These are phyloP conservation scores for Phragmites australis DNA, from an alignment of 176 grass and related monocot species.

Conservation along the genomic window DNA sequence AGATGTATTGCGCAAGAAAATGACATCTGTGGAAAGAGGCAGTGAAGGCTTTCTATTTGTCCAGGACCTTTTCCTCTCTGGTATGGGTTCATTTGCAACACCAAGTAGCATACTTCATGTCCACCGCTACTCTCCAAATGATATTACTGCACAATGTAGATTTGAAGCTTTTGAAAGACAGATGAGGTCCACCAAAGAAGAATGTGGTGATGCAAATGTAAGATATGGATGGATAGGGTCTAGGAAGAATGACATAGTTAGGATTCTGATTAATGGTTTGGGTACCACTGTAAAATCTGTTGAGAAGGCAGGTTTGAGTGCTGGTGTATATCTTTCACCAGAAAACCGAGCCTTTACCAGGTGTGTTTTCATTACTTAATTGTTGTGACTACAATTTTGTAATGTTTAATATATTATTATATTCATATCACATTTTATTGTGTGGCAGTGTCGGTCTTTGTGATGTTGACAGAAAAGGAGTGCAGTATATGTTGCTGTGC, in stretches of 20 bases:
- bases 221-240: conserved; percentile 79
- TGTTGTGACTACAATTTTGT: conserved; percentile 25
- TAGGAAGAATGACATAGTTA: conserved; percentile 69
- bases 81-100: conserved; percentile 67
- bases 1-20: conserved; percentile 67
- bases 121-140: conserved; percentile 65
- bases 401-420: not conserved
- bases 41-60: conserved; percentile 57
- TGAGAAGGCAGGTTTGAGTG: conserved; percentile 47
- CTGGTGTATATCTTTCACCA: conserved; percentile 65
- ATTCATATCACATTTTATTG: conserved; percentile 28
- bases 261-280: conserved; percentile 78
- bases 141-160: conserved; percentile 58
- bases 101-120: conserved; percentile 64
- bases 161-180: conserved; percentile 77
- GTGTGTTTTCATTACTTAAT: conserved; percentile 34
- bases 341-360: conserved; percentile 74
- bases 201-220: conserved; percentile 61
- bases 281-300: conserved; percentile 47
- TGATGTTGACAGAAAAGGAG: conserved; percentile 91
- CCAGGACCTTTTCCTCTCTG: conserved; percentile 64
- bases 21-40: conserved; percentile 60
- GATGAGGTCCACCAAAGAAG: conserved; percentile 55
- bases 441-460: conserved; percentile 68
- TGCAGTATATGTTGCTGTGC: conserved; percentile 90